Conservation (phyloP, 225 moss, liverwort and hornwort genomes). For the Pseudoscleropodium purum region DNA sequence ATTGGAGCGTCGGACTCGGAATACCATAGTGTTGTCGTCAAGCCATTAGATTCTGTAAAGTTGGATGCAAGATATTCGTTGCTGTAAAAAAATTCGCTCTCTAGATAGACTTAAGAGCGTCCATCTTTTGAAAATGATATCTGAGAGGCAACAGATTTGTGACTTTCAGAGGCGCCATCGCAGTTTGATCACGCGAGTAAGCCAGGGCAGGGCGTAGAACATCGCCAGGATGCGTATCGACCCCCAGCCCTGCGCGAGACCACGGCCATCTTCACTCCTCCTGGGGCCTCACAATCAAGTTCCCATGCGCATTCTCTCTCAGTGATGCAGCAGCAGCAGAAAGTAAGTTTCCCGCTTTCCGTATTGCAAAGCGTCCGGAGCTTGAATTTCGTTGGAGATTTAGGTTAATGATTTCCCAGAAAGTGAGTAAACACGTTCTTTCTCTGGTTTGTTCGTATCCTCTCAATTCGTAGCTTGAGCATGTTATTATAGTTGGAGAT, state of each 20-base stretch:
- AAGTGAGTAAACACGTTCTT: not conserved
- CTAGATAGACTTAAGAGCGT: not conserved
- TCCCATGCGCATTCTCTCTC: not conserved
- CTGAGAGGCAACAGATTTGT: not conserved
- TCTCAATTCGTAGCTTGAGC: not conserved
- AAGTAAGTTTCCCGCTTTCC: not conserved
- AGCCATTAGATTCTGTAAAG: not conserved
- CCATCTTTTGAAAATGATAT: not conserved
- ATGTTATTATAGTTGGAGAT: not conserved
- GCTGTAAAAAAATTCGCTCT: not conserved
- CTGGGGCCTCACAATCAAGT: not conserved
- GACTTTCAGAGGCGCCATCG: constrained; percentile 1
- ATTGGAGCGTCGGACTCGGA: not conserved
- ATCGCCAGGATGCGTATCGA: not conserved
- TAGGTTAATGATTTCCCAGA: not conserved
- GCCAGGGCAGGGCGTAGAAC: not conserved
- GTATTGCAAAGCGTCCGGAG: not conserved
- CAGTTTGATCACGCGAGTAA: not conserved
- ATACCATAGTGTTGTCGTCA: not conserved
- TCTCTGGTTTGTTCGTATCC: not conserved
- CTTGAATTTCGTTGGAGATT: not conserved
- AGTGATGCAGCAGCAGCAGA: not conserved
- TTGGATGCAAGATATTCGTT: not conserved
- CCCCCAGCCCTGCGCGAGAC: constrained; percentile 8
- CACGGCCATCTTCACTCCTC: not conserved